phyloP scores from a whole-genome alignment of 2,329 filamentous ascomycete species.

The Neopestalotiopsis rosae region DNA sequence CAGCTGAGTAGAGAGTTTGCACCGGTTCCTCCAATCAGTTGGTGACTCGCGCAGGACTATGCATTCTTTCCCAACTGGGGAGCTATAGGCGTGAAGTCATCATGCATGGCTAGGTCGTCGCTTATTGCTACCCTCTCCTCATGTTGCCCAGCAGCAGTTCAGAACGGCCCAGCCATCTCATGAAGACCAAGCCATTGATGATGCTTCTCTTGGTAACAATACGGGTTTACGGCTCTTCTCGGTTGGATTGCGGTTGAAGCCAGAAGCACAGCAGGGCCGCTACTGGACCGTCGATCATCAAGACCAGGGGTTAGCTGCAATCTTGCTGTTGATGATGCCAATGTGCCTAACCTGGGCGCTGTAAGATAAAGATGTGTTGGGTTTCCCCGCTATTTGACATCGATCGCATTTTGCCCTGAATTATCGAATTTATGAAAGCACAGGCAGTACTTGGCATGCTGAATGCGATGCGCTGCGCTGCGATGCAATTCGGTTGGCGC shows the following conservation, averaged over 20 bases:
- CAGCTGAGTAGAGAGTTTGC: background rate
- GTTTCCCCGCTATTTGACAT: background rate
- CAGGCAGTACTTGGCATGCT: no score
- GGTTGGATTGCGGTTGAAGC: background rate
- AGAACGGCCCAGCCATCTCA: background rate
- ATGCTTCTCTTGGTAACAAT: background rate
- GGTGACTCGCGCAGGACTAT: background rate
- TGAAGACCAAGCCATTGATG: background rate
- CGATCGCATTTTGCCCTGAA: background rate
- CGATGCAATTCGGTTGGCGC: no score
- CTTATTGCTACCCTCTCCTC: background rate
- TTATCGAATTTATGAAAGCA: background rate
- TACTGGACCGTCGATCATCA: background rate
- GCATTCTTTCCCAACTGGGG: background rate
- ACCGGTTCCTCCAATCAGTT: background rate
- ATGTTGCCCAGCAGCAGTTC: background rate
- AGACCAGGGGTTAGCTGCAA: background rate
- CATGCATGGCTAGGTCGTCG: background rate
- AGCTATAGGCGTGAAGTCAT: slow-evolving; percentile 1
- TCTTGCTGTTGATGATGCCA: background rate
- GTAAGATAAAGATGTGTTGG: background rate
- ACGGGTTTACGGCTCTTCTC: background rate
- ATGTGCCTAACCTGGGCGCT: background rate
- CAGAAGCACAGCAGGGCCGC: background rate
- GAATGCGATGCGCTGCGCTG: no score